These are phyloP conservation scores for Arabis alpina DNA, from an alignment of 345 rosid species.

Conservation along the genomic window DNA sequence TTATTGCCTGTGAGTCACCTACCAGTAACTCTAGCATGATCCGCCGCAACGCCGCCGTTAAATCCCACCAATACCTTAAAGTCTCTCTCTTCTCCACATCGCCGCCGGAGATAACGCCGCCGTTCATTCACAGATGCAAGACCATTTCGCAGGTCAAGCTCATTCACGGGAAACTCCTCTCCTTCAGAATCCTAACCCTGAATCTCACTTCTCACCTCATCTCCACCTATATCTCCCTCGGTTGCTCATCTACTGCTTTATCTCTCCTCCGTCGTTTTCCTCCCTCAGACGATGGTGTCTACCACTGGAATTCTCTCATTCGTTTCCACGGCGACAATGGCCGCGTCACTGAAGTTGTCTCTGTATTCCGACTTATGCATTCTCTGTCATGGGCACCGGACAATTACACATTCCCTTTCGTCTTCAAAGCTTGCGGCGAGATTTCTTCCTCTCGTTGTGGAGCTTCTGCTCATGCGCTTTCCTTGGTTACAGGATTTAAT, in stretches of 20 bases:
- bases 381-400: conserved; percentile 71
- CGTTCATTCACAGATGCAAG: conserved; percentile 64
- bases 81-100: conserved; percentile 38
- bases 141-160: conserved; percentile 56
- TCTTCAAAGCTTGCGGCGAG: conserved; percentile 78
- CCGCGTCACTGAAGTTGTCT: conserved; percentile 44
- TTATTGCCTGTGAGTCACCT: background rate
- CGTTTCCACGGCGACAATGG: conserved; percentile 52
- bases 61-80: conserved; percentile 14
- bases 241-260: conserved; percentile 50
- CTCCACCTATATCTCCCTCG: conserved; percentile 65
- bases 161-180: conserved; percentile 66
- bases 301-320: conserved; percentile 77
- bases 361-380: conserved; percentile 52
- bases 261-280: conserved; percentile 58
- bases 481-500: conserved; percentile 51
- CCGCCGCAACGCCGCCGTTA: conserved; percentile 31
- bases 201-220: conserved; percentile 57
- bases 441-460: conserved; percentile 49
- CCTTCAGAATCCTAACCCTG: conserved; percentile 49
- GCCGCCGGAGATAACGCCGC: conserved; percentile 39
- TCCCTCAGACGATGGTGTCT: conserved; percentile 58
- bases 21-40: conserved; percentile 35
- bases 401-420: conserved; percentile 73
- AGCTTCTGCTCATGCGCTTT: conserved; percentile 56